A percentile compares a stretch with the other conserved stretches of the same genome.
phyloP scores from a whole-genome alignment of 257 asterid genomes.

The Dorcoceras hygrometricum region DNA sequence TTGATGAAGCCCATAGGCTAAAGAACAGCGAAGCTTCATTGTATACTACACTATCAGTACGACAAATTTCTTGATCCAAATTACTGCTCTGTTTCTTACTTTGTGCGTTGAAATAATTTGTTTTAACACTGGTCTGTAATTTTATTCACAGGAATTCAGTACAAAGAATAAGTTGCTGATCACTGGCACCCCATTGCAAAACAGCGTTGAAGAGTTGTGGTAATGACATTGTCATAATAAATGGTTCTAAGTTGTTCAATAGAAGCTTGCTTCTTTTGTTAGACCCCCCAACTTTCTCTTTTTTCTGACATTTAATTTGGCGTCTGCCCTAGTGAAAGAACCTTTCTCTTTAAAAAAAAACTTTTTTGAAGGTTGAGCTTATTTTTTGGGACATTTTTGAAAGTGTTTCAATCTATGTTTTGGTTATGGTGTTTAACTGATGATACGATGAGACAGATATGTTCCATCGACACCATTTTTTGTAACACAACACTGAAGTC shows the following conservation, averaged over 20 bases:
- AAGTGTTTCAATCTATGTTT: slow-evolving; percentile 2
- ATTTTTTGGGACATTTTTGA: not conserved
- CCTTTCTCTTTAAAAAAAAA: too few species aligned
- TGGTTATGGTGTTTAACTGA: slow-evolving; percentile 3
- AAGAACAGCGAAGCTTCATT: slow-evolving; percentile 97
- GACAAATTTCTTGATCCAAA: slow-evolving; percentile 22
- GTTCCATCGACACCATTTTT: slow-evolving; percentile 3
- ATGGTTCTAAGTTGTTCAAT: not conserved
- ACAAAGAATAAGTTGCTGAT: slow-evolving; percentile 96
- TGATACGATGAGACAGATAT: slow-evolving; percentile 12
- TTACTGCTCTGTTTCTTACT: slow-evolving; percentile 11
- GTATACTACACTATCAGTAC: slow-evolving; percentile 73
- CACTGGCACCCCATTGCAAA: slow-evolving; percentile 97
- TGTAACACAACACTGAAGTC: not conserved
- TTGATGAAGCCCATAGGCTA: slow-evolving; percentile 98
- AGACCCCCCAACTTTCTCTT: not conserved
- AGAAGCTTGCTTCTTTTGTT: not conserved
- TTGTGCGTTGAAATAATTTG: slow-evolving; percentile 18
- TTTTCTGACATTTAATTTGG: not conserved
- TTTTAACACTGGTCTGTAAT: slow-evolving; percentile 16
- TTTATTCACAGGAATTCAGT: slow-evolving; percentile 71
- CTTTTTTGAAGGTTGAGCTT: not conserved
- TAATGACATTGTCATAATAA: slow-evolving; percentile 27
- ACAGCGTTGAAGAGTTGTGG: slow-evolving; percentile 99
- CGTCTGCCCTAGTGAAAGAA: not conserved